These are phyloP conservation scores for Cucumis hystrix DNA, from an alignment of 306 rosid genomes.

Conservation along the genomic window DNA sequence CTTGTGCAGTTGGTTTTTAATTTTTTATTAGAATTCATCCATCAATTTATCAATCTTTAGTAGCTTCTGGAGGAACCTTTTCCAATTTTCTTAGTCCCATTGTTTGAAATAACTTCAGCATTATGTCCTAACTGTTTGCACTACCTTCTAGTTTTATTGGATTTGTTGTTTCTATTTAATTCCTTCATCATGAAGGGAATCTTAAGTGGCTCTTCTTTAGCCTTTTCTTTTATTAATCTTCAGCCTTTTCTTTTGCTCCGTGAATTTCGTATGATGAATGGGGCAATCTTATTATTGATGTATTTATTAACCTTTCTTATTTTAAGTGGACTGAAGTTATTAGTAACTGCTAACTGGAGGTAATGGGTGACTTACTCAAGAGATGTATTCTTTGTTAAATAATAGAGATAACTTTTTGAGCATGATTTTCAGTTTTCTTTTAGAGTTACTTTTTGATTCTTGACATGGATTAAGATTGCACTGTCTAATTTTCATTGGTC, in stretches of 20 bases:
- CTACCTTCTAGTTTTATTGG: background rate
- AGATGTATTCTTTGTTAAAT: background rate
- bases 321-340: background rate
- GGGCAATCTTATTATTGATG: background rate
- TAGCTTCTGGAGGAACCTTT: background rate
- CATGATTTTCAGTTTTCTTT: background rate
- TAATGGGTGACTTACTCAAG: background rate
- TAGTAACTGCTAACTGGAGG: background rate
- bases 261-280: background rate
- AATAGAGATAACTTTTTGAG: background rate
- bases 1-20: background rate
- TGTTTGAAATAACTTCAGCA: background rate
- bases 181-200: background rate
- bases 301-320: background rate
- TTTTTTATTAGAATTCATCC: background rate
- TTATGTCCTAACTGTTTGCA: background rate
- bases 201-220: background rate
- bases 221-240: background rate
- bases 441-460: background rate
- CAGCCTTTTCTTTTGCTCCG: background rate
- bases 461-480: background rate
- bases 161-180: background rate
- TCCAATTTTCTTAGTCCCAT: background rate
- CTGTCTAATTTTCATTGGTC: background rate
- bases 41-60: background rate